A percentile compares a stretch with the other conserved stretches of the same genome.
Conservation (phyloP, 2,329 filamentous ascomycete genomes). For the Phaeomoniella chlamydospora region DNA sequence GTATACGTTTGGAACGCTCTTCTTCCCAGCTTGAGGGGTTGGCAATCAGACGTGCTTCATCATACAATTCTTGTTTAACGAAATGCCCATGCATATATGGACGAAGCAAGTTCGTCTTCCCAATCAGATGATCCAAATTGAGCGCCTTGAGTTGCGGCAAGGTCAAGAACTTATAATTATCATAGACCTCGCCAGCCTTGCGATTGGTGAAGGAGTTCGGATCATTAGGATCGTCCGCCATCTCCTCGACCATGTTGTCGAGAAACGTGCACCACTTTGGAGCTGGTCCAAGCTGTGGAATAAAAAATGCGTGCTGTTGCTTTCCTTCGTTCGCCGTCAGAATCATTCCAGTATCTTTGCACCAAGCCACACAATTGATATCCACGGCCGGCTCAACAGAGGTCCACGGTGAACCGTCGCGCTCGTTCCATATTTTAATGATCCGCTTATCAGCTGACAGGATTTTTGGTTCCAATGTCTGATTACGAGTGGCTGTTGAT, state of each 20-base stretch:
- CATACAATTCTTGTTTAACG: constrained; percentile 86
- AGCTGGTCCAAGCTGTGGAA: constrained; percentile 82
- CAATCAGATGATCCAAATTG: constrained; percentile 76
- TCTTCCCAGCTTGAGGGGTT: constrained; percentile 93
- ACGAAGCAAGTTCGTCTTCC: constrained; percentile 74
- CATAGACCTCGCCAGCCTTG: constrained; percentile 65
- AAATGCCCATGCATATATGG: constrained; percentile 99
- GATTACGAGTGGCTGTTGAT: constrained; percentile 59
- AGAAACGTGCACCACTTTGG: constrained; percentile 94
- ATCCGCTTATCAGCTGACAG: constrained; percentile 87
- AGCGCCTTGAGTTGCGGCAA: constrained; percentile 71
- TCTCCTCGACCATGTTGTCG: constrained; percentile 95
- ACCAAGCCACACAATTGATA: constrained; percentile 87
- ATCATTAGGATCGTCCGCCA: constrained; percentile 68
- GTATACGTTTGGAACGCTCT: constrained; percentile 76
- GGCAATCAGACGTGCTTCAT: constrained; percentile 81
- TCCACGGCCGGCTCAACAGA: constrained; percentile 91
- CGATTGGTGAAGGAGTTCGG: constrained; percentile 36
- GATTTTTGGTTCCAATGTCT: constrained; percentile 56
- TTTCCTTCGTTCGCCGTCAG: constrained; percentile 93
- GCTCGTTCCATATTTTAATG: constrained; percentile 90
- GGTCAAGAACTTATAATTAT: constrained; percentile 98
- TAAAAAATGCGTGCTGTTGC: constrained; percentile 89
- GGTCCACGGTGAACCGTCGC: constrained; percentile 77
- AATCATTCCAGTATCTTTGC: constrained; percentile 84